Conservation (phyloP, 148 eudicot species). For the Tetragonia tetragonoides region DNA sequence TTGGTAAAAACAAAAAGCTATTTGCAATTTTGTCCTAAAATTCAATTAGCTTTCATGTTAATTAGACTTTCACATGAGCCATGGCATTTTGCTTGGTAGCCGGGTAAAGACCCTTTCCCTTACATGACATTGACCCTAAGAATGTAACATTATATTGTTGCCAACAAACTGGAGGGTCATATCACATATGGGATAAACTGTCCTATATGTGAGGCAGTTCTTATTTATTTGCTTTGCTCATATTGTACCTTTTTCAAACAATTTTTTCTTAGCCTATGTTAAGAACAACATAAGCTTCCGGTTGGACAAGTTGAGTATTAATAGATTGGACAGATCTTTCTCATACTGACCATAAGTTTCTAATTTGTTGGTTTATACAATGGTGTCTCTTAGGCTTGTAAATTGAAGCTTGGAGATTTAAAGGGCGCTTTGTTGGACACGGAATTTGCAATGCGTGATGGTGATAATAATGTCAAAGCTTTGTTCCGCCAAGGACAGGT, state of each 20-base stretch:
- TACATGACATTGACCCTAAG: too few relatives aligned
- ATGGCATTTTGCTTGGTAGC: background rate
- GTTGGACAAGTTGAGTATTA: background rate
- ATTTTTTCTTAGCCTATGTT: background rate
- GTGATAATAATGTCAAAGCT: slow-evolving; percentile 77
- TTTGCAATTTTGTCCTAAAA: background rate
- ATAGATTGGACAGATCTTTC: background rate
- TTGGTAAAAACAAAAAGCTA: background rate
- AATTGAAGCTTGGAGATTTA: slow-evolving; percentile 73
- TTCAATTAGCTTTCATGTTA: background rate
- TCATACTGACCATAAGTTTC: background rate
- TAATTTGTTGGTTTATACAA: background rate
- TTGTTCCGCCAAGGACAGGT: slow-evolving; percentile 97
- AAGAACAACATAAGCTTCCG: background rate
- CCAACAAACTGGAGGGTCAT: background rate
- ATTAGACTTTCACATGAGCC: background rate
- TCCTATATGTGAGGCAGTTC: too few relatives aligned
- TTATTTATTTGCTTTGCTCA: background rate
- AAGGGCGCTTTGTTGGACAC: slow-evolving; percentile 80
- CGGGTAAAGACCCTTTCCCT: background rate
- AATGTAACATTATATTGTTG: background rate
- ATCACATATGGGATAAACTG: background rate
- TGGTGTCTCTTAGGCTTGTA: slow-evolving; percentile 57
- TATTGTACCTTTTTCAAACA: background rate
- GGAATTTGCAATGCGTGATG: slow-evolving; percentile 88